A percentile compares a stretch with the other conserved stretches of the same genome.
Conservation (phyloP, 179 eudicot species). For the Monotropa hypopitys region DNA sequence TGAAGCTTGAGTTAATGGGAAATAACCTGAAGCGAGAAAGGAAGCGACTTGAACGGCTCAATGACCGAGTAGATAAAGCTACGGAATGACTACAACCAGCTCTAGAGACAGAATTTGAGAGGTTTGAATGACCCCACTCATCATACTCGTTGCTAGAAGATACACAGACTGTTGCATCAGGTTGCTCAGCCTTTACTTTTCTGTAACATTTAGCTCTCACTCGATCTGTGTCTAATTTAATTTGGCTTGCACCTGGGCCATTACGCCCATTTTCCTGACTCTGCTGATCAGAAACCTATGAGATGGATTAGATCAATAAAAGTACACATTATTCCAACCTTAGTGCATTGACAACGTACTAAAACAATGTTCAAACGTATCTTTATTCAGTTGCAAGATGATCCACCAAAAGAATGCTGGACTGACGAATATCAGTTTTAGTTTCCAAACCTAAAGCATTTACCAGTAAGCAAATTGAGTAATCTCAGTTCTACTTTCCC, state of each 20-base stretch:
- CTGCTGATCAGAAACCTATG: constrained; percentile 40
- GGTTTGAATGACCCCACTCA: constrained; percentile 50
- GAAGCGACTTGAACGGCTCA: constrained; percentile 49
- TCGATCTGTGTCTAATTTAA: constrained; percentile 25
- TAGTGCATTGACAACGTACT: not conserved
- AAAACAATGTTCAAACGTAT: not conserved
- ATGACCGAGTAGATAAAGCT: constrained; percentile 34
- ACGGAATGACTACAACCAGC: constrained; percentile 42
- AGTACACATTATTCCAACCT: not conserved
- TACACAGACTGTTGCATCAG: constrained; percentile 32
- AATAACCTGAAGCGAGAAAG: constrained; percentile 70
- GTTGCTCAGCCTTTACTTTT: constrained; percentile 33
- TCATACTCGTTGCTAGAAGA: constrained; percentile 34
- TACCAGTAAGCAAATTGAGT: not conserved
- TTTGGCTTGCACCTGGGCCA: constrained; percentile 19
- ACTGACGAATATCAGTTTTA: not conserved
- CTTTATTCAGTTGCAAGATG: not conserved
- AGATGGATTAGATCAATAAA: constrained; percentile 3
- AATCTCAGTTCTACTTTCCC: not conserved
- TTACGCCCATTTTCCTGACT: constrained; percentile 20
- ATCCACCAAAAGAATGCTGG: not conserved
- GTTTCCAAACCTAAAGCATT: not conserved
- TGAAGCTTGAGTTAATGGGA: constrained; percentile 69
- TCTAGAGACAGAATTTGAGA: constrained; percentile 22
- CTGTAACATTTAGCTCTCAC: constrained; percentile 31